Conservation (phyloP, 2,329 filamentous ascomycete genomes). For the Talaromyces funiculosus region DNA sequence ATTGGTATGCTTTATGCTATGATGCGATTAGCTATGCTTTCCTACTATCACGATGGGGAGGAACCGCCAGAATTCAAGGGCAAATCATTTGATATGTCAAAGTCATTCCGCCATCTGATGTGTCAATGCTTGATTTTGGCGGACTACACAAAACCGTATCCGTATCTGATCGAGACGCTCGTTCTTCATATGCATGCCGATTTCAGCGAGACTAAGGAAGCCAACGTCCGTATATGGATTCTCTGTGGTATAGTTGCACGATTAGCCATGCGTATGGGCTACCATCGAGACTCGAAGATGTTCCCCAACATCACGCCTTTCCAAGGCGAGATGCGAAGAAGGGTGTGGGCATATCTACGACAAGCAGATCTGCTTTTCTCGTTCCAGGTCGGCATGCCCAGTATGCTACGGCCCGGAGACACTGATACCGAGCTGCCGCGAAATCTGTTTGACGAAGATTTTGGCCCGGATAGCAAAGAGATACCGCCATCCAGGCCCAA, state of each 20-base stretch:
- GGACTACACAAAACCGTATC: conserved; percentile 59
- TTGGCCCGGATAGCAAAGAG: conserved; percentile 50
- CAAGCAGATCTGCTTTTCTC: conserved; percentile 61
- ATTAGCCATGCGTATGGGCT: conserved; percentile 61
- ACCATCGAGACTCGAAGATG: conserved; percentile 57
- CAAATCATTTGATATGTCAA: conserved; percentile 46
- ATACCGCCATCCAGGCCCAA: conserved; percentile 54
- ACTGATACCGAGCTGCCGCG: conserved; percentile 57
- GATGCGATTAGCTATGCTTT: conserved; percentile 60
- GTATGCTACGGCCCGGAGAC: conserved; percentile 59
- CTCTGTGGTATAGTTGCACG: conserved; percentile 56
- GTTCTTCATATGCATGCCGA: conserved; percentile 59
- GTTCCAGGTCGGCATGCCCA: conserved; percentile 63
- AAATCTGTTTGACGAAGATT: conserved; percentile 62
- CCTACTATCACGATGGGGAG: conserved; percentile 56
- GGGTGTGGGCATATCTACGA: conserved; percentile 46
- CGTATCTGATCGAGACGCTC: conserved; percentile 56
- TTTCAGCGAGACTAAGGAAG: conserved; percentile 53
- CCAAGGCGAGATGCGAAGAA: conserved; percentile 54
- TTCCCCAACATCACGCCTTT: conserved; percentile 56
- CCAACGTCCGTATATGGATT: conserved; percentile 56
- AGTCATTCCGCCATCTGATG: conserved; percentile 48
- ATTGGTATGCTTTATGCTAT: conserved; percentile 58
- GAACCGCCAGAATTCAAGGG: conserved; percentile 59
- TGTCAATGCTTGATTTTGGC: conserved; percentile 59